Base-by-base conservation (phyloP, 352 stramenopile genomes). In the Phytophthora tentaculata region DNA sequence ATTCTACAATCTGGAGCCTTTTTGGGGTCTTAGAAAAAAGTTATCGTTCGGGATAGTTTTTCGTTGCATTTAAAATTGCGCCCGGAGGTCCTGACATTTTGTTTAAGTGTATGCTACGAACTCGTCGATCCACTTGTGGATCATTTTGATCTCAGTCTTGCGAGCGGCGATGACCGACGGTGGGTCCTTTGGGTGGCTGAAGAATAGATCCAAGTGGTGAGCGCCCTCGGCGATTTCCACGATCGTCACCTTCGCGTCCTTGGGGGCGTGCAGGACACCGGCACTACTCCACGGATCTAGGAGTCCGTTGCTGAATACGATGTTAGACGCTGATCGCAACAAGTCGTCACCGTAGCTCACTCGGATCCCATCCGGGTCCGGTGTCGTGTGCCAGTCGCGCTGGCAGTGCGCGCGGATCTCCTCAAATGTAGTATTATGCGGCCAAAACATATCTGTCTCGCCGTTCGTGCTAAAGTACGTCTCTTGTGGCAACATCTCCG, bases 271-370 rank as follows among this genome's bases (percentile, higher is more conserved):
- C 24, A 86, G 81, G 16, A 98, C 92, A 17, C 95, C 96, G 6
- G 84, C 94, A 35, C 86, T 88, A 67, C 80, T 91, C 96, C 96
- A 99, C 5, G 96, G 96, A 64, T 99, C 96, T 5, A 98, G 71
- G 16, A 95, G 71, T 14, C 96, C 96, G 72, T 98, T 98, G 55
- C 90, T 98, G 56, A 98, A 98, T 16, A 99, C 88, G 57, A 99
- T 98, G 62, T 98, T 98, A 29, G 92, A 97, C 22, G 80, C 82
- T 7, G 64, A 77, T 2, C 77, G 70, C 28, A 96, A 57, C 39
- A 76, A 51, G 17, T 64, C 69, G 50, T 94, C 88, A 26, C 90
- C 90, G 59, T 95, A 97, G 53, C 72, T 84, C 29, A 88, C 77
- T 41, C 85, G 86, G 52, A 94, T 92, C 67, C 80, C 91, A 45